These are phyloP conservation scores for Kurtzmaniella quercitrusa DNA, from an alignment of 1,139 yeast genomes.

Conservation along the genomic window DNA sequence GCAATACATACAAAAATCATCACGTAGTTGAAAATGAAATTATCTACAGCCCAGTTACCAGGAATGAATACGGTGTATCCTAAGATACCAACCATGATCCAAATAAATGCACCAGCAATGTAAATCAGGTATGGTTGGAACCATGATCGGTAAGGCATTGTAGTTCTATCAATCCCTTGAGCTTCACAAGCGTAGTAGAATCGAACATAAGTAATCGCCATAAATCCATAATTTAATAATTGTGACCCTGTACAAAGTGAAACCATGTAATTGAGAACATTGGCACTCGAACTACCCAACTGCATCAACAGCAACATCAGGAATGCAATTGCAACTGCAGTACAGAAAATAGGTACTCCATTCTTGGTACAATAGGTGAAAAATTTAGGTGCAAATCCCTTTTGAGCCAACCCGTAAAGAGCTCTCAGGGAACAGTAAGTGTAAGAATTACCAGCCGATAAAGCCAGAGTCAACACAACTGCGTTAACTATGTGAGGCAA, in stretches of 20 bases:
- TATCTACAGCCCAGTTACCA: conserved; percentile 23
- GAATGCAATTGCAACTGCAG: conserved; percentile 27
- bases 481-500: conserved; percentile 42
- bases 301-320: conserved; percentile 48
- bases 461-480: conserved; percentile 31
- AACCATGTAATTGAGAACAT: conserved; percentile 71
- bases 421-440: conserved; percentile 42
- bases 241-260: conserved; percentile 78
- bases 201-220: conserved; percentile 54
- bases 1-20: conserved; percentile 33
- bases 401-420: conserved; percentile 34
- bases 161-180: conserved; percentile 26
- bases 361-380: conserved; percentile 38
- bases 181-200: conserved; percentile 60
- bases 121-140: conserved; percentile 30
- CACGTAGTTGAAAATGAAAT: conserved; percentile 40
- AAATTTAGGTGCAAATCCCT: conserved; percentile 38
- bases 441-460: conserved; percentile 43
- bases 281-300: conserved; percentile 54
- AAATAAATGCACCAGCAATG: conserved; percentile 25
- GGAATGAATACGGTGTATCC: conserved; percentile 41
- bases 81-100: conserved; percentile 33
- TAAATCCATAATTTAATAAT: conserved; percentile 63
- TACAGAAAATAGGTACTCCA: conserved; percentile 60
- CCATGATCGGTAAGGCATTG: conserved; percentile 28